phyloP scores from a whole-genome alignment of 2,329 filamentous ascomycete species.

The Eutypella sp. region DNA sequence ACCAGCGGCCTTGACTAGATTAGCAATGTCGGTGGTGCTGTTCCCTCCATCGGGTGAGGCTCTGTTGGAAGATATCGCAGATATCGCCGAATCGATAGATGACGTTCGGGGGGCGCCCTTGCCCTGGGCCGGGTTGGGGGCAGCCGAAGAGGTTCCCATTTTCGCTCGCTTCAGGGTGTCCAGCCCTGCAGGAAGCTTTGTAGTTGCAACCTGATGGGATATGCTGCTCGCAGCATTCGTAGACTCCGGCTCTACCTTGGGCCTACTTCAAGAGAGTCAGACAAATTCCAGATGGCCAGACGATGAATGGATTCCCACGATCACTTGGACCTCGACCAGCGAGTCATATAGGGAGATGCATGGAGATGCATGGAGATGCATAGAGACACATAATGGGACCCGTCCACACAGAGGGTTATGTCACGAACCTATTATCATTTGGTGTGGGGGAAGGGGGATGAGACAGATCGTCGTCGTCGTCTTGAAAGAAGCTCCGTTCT shows the following conservation, averaged over 20 bases:
- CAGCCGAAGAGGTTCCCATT: slow-evolving; percentile 44
- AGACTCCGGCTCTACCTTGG: slow-evolving; percentile 20
- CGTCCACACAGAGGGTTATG: background rate
- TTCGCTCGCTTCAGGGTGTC: slow-evolving; percentile 32
- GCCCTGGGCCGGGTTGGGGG: slow-evolving; percentile 34
- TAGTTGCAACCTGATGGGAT: slow-evolving; percentile 37
- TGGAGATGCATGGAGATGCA: too few relatives aligned
- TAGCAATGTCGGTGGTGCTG: slow-evolving; percentile 69
- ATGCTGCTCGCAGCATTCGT: slow-evolving; percentile 48
- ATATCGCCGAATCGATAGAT: slow-evolving; percentile 92
- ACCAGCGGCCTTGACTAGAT: slow-evolving; percentile 76
- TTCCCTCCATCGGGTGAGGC: slow-evolving; percentile 53
- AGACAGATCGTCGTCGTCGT: slow-evolving; percentile 14
- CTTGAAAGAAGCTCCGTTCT: slow-evolving; percentile 6
- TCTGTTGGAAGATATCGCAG: slow-evolving; percentile 61
- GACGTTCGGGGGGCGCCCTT: slow-evolving; percentile 62
- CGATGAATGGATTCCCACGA: slow-evolving; percentile 3
- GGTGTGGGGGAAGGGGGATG: slow-evolving; percentile 18
- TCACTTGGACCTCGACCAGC: too few relatives aligned
- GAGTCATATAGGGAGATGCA: too few relatives aligned
- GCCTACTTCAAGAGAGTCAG: slow-evolving; percentile 17
- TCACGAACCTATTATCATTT: slow-evolving; percentile 15
- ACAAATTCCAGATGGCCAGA: background rate
- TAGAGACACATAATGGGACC: too few relatives aligned
- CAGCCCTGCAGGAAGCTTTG: slow-evolving; percentile 38